phyloP scores from a whole-genome alignment of 495 filamentous ascomycete species.

The Penicillium longicatenatum region DNA sequence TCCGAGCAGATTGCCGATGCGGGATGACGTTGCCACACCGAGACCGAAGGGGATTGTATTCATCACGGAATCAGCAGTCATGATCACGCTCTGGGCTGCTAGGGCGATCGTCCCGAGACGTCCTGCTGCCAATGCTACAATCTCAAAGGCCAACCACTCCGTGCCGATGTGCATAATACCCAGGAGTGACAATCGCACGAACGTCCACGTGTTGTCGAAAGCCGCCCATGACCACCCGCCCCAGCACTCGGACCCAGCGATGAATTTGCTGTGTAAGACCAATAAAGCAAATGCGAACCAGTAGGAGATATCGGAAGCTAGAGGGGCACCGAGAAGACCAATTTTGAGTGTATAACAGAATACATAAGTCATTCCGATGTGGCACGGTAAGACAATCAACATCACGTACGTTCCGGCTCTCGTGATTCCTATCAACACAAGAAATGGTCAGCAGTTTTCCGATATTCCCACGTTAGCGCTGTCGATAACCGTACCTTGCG shows the following conservation, averaged over 20 bases:
- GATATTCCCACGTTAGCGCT: neutral
- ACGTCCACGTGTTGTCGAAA: conserved; percentile 67
- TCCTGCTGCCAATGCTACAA: conserved; percentile 85
- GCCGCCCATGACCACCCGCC: conserved; percentile 73
- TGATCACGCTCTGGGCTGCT: conserved; percentile 88
- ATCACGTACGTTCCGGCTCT: conserved; percentile 85
- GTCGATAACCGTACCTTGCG: conserved; percentile 62
- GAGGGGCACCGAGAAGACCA: conserved; percentile 76
- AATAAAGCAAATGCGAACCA: conserved; percentile 83
- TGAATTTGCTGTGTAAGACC: conserved; percentile 71
- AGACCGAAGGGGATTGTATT: conserved; percentile 92
- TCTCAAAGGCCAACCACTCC: conserved; percentile 96
- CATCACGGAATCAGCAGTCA: conserved; percentile 91
- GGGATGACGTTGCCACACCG: conserved; percentile 78
- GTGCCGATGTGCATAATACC: conserved; percentile 87
- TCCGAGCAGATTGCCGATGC: conserved; percentile 84
- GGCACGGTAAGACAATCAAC: conserved; percentile 78
- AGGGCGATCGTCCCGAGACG: conserved; percentile 79
- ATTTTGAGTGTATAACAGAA: conserved; percentile 73
- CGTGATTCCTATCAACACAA: conserved; percentile 66
- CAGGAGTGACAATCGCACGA: conserved; percentile 72
- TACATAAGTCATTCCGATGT: conserved; percentile 75
- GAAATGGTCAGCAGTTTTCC: neutral
- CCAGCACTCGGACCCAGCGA: conserved; percentile 78
- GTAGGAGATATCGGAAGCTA: conserved; percentile 87